These are phyloP conservation scores for Rosa chinensis DNA, from an alignment of 306 rosid genomes.

Conservation along the genomic window DNA sequence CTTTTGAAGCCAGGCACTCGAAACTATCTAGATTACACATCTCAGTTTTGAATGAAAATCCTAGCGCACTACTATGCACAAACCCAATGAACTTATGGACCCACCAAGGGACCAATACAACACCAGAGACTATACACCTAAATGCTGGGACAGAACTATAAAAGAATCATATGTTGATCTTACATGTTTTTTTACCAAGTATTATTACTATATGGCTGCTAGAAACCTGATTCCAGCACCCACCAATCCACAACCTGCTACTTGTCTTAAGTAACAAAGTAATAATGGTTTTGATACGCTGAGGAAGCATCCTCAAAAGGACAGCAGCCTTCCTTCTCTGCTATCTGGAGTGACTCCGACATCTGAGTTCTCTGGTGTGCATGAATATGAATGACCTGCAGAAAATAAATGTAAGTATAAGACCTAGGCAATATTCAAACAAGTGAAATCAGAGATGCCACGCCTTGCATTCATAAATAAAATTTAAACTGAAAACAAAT, in stretches of 20 bases:
- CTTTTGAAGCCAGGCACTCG: slow-evolving; percentile 50
- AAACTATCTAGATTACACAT: slow-evolving; percentile 45
- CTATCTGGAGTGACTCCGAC: slow-evolving; percentile 77
- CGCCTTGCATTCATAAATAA: not conserved
- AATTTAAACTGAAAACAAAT: not conserved
- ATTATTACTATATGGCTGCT: slow-evolving; percentile 59
- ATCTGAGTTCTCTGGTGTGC: slow-evolving; percentile 75
- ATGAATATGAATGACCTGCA: slow-evolving; percentile 91
- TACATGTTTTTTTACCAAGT: slow-evolving; percentile 38
- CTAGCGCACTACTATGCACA: slow-evolving; percentile 73
- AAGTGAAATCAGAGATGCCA: not conserved
- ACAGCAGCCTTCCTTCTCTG: slow-evolving; percentile 65
- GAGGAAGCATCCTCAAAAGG: slow-evolving; percentile 51
- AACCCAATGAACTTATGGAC: slow-evolving; percentile 50
- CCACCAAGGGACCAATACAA: slow-evolving; percentile 41
- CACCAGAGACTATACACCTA: slow-evolving; percentile 73
- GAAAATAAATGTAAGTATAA: not conserved
- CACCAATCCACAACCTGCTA: slow-evolving; percentile 53
- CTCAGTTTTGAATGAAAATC: slow-evolving; percentile 36
- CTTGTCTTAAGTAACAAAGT: slow-evolving; percentile 59
- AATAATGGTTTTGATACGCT: slow-evolving; percentile 55
- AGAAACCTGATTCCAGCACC: slow-evolving; percentile 74
- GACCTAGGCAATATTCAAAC: not conserved
- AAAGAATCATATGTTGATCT: slow-evolving; percentile 95
- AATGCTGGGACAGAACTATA: slow-evolving; percentile 58